phyloP scores from a whole-genome alignment of 2,329 filamentous ascomycete genomes.

The Trichoderma sp. region DNA sequence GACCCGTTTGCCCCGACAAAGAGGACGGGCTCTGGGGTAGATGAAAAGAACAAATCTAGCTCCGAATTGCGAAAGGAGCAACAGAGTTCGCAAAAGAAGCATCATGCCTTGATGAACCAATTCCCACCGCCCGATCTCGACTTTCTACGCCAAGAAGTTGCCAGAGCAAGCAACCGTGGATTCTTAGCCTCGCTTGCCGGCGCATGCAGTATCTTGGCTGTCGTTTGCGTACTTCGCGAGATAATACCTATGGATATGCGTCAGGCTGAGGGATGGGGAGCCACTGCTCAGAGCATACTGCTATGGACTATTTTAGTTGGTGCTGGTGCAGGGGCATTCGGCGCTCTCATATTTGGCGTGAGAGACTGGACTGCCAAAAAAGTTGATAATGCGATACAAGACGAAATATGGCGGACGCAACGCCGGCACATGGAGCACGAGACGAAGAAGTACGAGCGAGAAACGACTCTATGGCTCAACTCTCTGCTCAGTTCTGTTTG shows the following conservation, averaged over 20 bases:
- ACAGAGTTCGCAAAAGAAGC: constrained; percentile 42
- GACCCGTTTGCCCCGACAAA: constrained; percentile 44
- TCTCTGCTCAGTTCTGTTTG: constrained; percentile 69
- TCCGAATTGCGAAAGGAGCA: constrained; percentile 45
- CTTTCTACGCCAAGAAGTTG: constrained; percentile 43
- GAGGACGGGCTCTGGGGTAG: constrained; percentile 45
- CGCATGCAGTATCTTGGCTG: constrained; percentile 40
- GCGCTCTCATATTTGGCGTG: constrained; percentile 43
- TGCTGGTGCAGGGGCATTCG: neutral
- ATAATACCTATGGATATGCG: constrained; percentile 15
- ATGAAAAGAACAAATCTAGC: constrained; percentile 46
- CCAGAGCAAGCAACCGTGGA: constrained; percentile 40
- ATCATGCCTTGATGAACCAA: constrained; percentile 48
- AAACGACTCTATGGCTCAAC: constrained; percentile 75
- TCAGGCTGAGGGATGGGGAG: neutral
- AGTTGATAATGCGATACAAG: constrained; percentile 65
- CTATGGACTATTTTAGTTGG: constrained; percentile 44
- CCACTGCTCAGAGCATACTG: constrained; percentile 29
- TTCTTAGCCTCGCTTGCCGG: constrained; percentile 46
- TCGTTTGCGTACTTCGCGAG: constrained; percentile 35
- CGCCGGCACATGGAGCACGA: constrained; percentile 53
- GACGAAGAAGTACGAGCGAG: constrained; percentile 51
- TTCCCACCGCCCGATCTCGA: constrained; percentile 56
- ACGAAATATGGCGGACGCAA: constrained; percentile 71
- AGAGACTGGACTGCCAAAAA: constrained; percentile 65